These are phyloP conservation scores for Pseudogymnoascus sp. DNA, from an alignment of 2,329 filamentous ascomycete genomes.

Conservation along the genomic window DNA sequence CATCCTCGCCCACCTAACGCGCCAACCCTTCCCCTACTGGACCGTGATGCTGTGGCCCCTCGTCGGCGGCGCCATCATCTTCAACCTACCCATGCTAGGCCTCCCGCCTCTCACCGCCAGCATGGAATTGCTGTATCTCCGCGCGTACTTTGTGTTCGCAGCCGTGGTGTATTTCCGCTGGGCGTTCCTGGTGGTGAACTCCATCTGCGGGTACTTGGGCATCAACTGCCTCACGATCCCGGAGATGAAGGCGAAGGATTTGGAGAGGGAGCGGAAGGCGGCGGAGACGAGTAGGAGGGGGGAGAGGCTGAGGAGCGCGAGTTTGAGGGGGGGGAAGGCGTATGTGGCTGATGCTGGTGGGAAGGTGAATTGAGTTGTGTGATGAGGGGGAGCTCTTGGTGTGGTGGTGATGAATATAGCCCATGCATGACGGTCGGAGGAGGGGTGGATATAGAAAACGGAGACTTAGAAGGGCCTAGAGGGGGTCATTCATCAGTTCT, in stretches of 20 bases:
- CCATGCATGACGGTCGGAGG: neutral
- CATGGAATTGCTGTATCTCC: constrained; percentile 73
- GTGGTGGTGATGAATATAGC: neutral
- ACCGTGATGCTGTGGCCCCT: constrained; percentile 85
- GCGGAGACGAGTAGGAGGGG: constrained; percentile 20
- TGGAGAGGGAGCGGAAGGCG: constrained; percentile 4
- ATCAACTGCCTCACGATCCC: constrained; percentile 93
- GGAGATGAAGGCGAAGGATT: constrained; percentile 38
- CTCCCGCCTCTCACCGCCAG: constrained; percentile 57
- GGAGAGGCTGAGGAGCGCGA: neutral
- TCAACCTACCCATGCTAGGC: constrained; percentile 73
- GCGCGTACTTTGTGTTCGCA: constrained; percentile 76
- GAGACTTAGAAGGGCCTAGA: neutral
- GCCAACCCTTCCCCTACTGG: constrained; percentile 94
- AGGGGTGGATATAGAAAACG: neutral
- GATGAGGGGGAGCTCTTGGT: no score
- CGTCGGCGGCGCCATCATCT: constrained; percentile 73
- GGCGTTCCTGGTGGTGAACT: constrained; percentile 83
- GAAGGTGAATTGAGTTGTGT: neutral
- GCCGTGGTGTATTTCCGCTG: constrained; percentile 83
- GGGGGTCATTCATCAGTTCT: neutral
- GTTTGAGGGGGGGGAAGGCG: neutral
- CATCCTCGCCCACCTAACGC: constrained; percentile 89
- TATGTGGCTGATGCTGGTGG: neutral
- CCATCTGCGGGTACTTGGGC: constrained; percentile 84